phyloP scores from a whole-genome alignment of 2,329 filamentous ascomycete species.

The Trichoderma sp. region DNA sequence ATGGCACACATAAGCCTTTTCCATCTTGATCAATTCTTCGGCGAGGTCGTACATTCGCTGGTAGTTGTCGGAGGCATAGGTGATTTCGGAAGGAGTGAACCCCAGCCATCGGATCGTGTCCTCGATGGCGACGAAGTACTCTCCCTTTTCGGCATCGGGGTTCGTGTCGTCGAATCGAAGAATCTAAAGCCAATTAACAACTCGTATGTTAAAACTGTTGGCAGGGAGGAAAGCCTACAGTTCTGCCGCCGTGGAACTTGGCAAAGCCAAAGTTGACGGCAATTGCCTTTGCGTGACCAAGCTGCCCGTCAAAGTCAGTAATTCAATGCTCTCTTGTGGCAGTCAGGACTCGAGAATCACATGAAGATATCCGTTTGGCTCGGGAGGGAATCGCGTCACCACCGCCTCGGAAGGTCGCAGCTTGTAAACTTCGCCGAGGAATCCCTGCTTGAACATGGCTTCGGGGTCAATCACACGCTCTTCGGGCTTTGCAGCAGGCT shows the following conservation, averaged over 20 bases:
- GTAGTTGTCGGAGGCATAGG: constrained; percentile 89
- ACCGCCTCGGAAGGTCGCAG: constrained; percentile 61
- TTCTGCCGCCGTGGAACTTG: constrained; percentile 68
- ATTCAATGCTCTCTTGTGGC: neutral
- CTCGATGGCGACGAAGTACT: constrained; percentile 84
- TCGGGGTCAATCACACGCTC: constrained; percentile 51
- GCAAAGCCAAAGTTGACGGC: constrained; percentile 96
- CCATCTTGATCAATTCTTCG: constrained; percentile 74
- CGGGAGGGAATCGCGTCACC: constrained; percentile 73
- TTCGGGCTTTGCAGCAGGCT: constrained; percentile 31
- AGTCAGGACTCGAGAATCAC: neutral
- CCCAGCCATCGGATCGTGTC: constrained; percentile 57
- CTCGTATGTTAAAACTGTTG: neutral
- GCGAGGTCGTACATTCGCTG: constrained; percentile 83
- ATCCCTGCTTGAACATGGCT: constrained; percentile 77
- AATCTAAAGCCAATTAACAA: neutral
- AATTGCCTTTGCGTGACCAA: constrained; percentile 94
- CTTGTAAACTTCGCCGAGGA: constrained; percentile 69
- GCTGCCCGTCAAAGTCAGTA: constrained; percentile 31
- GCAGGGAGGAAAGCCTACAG: neutral
- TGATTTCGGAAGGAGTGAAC: constrained; percentile 75
- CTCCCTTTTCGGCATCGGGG: constrained; percentile 86
- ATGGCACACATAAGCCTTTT: constrained; percentile 79
- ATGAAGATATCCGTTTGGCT: constrained; percentile 91
- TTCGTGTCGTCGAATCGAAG: constrained; percentile 90